Conservation (phyloP, 352 stramenopile species). For the Plasmopara halstedii region DNA sequence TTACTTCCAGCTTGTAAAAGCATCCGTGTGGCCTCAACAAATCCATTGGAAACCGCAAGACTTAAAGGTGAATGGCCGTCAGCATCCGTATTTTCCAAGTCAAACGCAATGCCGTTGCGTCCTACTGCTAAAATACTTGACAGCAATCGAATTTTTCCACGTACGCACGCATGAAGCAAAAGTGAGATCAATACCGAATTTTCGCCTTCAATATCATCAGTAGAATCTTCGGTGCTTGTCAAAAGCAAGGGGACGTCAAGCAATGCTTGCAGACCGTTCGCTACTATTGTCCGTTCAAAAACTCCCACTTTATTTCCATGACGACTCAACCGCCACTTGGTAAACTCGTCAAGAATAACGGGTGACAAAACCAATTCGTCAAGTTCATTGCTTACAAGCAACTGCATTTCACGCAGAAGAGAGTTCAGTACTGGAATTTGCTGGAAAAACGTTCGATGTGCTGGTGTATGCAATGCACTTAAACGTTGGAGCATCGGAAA, state of each 20-base stretch:
- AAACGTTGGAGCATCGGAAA: conserved; percentile 62
- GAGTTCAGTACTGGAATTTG: conserved; percentile 18
- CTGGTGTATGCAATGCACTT: conserved; percentile 60
- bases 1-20: conserved; percentile 43
- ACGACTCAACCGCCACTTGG: conserved; percentile 10
- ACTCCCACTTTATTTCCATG: conserved; percentile 8
- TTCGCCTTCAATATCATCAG: conserved; percentile 4
- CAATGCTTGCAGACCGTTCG: conserved; percentile 23
- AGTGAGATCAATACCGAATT: conserved; percentile 29
- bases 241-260: conserved; percentile 52
- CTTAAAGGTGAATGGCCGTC: conserved; percentile 52
- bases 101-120: conserved; percentile 3
- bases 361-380: conserved; percentile 49
- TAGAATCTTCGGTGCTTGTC: neutral
- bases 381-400: conserved; percentile 53
- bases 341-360: conserved; percentile 50
- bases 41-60: conserved; percentile 49
- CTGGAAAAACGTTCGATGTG: conserved; percentile 55
- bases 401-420: conserved; percentile 34
- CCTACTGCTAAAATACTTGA: conserved; percentile 27
- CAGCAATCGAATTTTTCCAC: conserved; percentile 41
- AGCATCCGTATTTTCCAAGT: conserved; percentile 61
- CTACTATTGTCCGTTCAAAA: conserved; percentile 46
- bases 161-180: conserved; percentile 55
- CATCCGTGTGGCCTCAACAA: conserved; percentile 31